Evolutionary conservation across 2,329 filamentous ascomycete species (phyloP), one percentile per base, ranked within the genome.

Genomic region (Penicillium sp.): DNA sequence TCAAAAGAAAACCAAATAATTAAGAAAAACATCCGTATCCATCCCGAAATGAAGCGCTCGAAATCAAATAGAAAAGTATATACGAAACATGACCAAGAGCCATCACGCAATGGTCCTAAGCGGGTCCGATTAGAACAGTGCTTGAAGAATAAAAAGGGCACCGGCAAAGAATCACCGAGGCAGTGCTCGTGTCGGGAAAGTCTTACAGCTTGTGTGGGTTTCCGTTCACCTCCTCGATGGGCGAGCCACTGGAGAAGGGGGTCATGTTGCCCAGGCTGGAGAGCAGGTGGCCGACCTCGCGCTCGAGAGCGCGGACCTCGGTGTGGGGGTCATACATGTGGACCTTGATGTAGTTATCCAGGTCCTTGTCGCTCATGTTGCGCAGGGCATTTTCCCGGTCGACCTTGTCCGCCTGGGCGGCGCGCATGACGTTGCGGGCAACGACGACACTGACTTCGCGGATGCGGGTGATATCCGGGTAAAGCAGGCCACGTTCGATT

Each of bases 391-490:
- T 70, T 57, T 77, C 69, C 31, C 75, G 71, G 58, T 77, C 75
- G 44, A 95, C 87, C 53, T 87, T 87, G 61, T 89, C 89, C 56
- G 85, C 78, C 63, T 95, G 87, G 5, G 92, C 91, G 20, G 89
- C 86, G 69, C 93, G 91, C 79, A 97, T 96, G 60, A 96, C 91
- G 72, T 92, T 89, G 43, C 89, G 84, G 28, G 91, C 89, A 27
- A 97, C 91, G 42, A 88, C 72, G 51, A 95, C 79, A 66, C 86
- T 92, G 52, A 95, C 91, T 28, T 96, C 89, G 39, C 93, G 84
- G 58, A 98, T 95, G 55, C 93, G 87, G 71, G 89, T 84, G 66
- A 98, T 88, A 67, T 86, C 83, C 10, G 89, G 93, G 76, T 98
- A 97, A 65, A 97, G 85, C 68, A 95, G 84, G 47, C 89, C 89